These are phyloP conservation scores for Tuber brumale DNA, from an alignment of 495 filamentous ascomycete species.

Conservation along the genomic window DNA sequence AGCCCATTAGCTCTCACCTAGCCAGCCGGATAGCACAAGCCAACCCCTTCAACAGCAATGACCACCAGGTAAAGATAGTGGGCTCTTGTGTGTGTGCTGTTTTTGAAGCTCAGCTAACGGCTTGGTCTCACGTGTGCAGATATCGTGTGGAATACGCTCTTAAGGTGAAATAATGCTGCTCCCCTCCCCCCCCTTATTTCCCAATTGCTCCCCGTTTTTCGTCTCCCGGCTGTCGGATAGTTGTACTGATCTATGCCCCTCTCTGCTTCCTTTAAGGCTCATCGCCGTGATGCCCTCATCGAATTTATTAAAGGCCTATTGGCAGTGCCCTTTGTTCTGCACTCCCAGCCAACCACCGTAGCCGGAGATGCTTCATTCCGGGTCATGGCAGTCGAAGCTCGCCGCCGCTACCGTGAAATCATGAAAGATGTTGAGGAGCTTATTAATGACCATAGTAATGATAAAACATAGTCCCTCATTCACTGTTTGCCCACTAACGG, in stretches of 20 bases:
- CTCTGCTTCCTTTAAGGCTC: constrained; percentile 25
- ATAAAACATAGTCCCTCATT: not conserved
- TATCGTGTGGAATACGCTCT: constrained; percentile 43
- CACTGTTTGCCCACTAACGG: constrained; percentile 12
- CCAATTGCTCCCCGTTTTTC: not conserved
- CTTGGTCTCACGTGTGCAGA: constrained; percentile 17
- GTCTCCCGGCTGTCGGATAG: not conserved
- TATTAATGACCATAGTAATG: constrained; percentile 80
- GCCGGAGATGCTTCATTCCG: constrained; percentile 54
- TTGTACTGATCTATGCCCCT: constrained; percentile 12
- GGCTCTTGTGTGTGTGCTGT: not conserved
- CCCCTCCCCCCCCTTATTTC: not conserved
- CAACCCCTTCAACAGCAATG: not conserved
- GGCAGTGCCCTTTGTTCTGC: constrained; percentile 93
- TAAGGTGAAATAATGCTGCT: constrained; percentile 25
- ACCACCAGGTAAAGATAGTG: constrained; percentile 14
- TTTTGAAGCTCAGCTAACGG: constrained; percentile 6
- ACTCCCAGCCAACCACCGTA: constrained; percentile 83
- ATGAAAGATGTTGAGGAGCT: constrained; percentile 87
- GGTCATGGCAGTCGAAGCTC: constrained; percentile 59
- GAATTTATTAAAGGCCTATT: constrained; percentile 75
- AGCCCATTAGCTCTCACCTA: not conserved
- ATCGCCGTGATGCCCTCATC: constrained; percentile 42
- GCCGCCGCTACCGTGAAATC: constrained; percentile 87
- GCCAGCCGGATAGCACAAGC: not conserved